These are phyloP conservation scores for Agrostemma githago DNA, from an alignment of 148 eudicot species.

Conservation along the genomic window DNA sequence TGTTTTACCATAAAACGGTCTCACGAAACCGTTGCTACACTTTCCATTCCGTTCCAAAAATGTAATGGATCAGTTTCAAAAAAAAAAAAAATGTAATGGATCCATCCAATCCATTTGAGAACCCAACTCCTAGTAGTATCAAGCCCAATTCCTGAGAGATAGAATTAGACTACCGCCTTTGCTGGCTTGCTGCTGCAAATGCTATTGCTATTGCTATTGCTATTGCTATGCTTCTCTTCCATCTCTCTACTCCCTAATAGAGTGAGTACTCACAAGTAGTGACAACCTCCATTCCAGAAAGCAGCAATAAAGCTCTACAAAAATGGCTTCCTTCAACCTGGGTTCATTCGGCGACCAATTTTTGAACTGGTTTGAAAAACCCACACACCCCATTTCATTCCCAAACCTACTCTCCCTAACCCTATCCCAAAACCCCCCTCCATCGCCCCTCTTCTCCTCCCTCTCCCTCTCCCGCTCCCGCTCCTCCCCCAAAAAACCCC, in stretches of 20 bases:
- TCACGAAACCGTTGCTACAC: too few relatives aligned
- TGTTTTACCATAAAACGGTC: too few relatives aligned
- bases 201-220: neutral
- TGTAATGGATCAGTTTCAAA: too few relatives aligned
- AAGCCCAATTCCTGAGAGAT: too few relatives aligned
- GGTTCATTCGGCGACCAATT: slow-evolving; percentile 47
- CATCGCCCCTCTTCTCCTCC: slow-evolving; percentile 20
- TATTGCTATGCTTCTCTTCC: neutral
- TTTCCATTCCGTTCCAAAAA: too few relatives aligned
- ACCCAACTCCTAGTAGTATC: too few relatives aligned
- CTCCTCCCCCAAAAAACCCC: slow-evolving; percentile 28
- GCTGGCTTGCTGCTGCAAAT: too few relatives aligned
- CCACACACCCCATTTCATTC: slow-evolving; percentile 46
- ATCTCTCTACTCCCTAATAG: too few relatives aligned
- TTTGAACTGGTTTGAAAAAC: slow-evolving; percentile 56
- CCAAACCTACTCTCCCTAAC: slow-evolving; percentile 42
- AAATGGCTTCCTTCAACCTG: slow-evolving; percentile 60
- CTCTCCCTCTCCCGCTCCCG: slow-evolving; percentile 33
- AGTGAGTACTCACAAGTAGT: too few relatives aligned
- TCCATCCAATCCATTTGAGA: too few relatives aligned
- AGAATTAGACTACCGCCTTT: too few relatives aligned
- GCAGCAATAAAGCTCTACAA: neutral
- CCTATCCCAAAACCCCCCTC: slow-evolving; percentile 27
- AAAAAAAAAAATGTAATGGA: too few relatives aligned
- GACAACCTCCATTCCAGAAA: slow-evolving; percentile 15